Evolutionary conservation across 2,329 filamentous ascomycete species (phyloP), one percentile per base, ranked within the genome.

Genomic region (Xylaria arbuscula): DNA sequence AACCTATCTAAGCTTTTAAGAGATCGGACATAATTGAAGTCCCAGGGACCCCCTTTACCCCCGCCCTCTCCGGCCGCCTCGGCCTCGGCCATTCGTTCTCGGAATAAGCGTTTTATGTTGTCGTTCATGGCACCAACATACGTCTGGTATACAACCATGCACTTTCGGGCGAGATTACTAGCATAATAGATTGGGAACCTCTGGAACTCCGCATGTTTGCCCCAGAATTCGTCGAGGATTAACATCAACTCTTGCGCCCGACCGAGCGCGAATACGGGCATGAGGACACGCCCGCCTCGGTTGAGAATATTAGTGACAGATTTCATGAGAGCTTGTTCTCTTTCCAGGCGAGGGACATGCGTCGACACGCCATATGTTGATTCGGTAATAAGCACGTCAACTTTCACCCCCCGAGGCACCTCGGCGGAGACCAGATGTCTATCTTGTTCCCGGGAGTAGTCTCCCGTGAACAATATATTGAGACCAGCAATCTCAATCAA

Each of bases 111-210:
- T 80, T 97, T 98, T 84, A 99, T 98, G 76, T 98, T 98, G 77
- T 98, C 95, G 79, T 99, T 99, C 96, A 99, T 99, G 64, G 94
- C 94, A 57, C 94, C 93, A 57, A 98, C 93, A 76, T 98, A 99
- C 1, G 96, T 99, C 79, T 98, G 96, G 78, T 99, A 99, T 3
- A 98, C 94, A 36, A 98, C 89, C 96, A 99, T 99, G 82, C 96
- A 99, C 81, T 97, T 96, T 70, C 95, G 87, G 0, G 96, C 96
- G 50, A 98, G 88, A 76, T 97, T 97, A 75, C 93, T 96, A 63
- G 97, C 97, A 80, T 98, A 99, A 83, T 98, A 99, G 70, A 99
- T 98, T 5, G 96, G 96, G 42, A 92, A 91, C 72, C 93, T 94
- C 72, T 97, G 94, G 73, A 91, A 93, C 74, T 98, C 94, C 0